Conservation (phyloP, 176 grass and related monocot species). For the Carex pumila region DNA sequence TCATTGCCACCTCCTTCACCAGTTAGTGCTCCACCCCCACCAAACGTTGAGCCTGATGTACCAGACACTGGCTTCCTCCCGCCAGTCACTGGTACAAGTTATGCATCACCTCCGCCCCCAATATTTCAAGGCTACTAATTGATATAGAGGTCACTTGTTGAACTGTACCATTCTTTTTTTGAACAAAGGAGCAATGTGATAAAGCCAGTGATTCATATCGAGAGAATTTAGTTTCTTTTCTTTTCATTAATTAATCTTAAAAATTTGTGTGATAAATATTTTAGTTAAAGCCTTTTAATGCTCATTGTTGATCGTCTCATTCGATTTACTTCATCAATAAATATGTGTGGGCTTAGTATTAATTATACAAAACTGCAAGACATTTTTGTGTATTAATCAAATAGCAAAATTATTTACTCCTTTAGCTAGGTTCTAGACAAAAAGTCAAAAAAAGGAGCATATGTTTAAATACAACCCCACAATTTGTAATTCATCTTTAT, state of each 20-base stretch:
- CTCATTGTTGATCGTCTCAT: not conserved
- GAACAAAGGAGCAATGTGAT: conserved; percentile 16
- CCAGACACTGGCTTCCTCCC: conserved; percentile 23
- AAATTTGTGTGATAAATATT: conserved; percentile 4
- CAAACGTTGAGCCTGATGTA: not conserved
- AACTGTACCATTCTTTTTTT: conserved; percentile 17
- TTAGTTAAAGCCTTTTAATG: not conserved
- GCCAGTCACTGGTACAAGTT: conserved; percentile 24
- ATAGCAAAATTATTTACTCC: too few relatives aligned
- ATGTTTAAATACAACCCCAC: too few relatives aligned
- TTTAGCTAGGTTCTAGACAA: too few relatives aligned
- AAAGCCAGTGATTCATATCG: not conserved
- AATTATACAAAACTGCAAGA: not conserved
- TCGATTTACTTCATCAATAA: not conserved
- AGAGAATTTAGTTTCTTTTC: not conserved
- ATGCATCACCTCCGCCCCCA: conserved; percentile 37
- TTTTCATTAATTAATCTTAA: not conserved
- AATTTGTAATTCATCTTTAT: too few relatives aligned
- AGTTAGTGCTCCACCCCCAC: conserved; percentile 12
- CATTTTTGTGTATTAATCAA: not conserved
- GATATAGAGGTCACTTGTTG: not conserved
- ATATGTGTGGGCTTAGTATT: not conserved
- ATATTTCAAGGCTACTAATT: conserved; percentile 27
- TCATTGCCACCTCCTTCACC: conserved; percentile 12
- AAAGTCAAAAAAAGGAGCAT: too few relatives aligned